These are phyloP conservation scores for Vinca major DNA, from an alignment of 305 asterid species.

Conservation along the genomic window DNA sequence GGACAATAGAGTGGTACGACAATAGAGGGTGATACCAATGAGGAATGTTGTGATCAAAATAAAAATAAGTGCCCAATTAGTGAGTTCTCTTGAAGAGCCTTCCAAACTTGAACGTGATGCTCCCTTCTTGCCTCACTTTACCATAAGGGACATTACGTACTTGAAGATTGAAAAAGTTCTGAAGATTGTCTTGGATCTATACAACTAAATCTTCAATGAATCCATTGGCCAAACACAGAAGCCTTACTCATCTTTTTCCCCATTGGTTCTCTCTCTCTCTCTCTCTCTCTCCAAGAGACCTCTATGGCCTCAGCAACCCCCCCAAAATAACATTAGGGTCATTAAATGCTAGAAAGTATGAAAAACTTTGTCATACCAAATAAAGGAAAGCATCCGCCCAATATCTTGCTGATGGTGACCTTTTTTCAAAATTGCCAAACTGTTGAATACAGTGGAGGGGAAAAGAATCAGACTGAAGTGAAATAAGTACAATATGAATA, in stretches of 20 bases:
- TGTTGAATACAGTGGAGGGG: conserved; percentile 17
- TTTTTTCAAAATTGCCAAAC: conserved; percentile 14
- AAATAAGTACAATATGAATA: conserved; percentile 15
- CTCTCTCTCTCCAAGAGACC: conserved; percentile 4
- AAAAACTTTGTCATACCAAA: conserved; percentile 37
- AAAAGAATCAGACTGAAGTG: conserved; percentile 16
- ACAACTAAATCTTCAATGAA: conserved; percentile 28
- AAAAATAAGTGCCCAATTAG: conserved; percentile 6
- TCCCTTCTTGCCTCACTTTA: conserved; percentile 28
- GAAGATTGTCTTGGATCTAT: conserved; percentile 34
- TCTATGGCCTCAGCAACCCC: background rate
- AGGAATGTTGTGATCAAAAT: conserved; percentile 10
- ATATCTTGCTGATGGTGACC: conserved; percentile 64
- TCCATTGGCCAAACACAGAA: conserved; percentile 21
- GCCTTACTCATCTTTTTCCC: conserved; percentile 24
- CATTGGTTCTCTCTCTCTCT: conserved; percentile 11
- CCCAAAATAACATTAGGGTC: conserved; percentile 26
- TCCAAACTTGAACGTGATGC: conserved; percentile 15
- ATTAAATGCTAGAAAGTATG: conserved; percentile 34
- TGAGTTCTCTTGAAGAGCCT: conserved; percentile 4
- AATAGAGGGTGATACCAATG: conserved; percentile 3
- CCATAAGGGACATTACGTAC: conserved; percentile 46
- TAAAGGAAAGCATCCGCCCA: conserved; percentile 46
- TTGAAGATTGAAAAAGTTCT: conserved; percentile 28
- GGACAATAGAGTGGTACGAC: background rate